Evolutionary conservation across 2,329 filamentous ascomycete species (phyloP), one percentile per base, ranked within the genome.

Genomic region (Cladosporium sphaerospermum): DNA sequence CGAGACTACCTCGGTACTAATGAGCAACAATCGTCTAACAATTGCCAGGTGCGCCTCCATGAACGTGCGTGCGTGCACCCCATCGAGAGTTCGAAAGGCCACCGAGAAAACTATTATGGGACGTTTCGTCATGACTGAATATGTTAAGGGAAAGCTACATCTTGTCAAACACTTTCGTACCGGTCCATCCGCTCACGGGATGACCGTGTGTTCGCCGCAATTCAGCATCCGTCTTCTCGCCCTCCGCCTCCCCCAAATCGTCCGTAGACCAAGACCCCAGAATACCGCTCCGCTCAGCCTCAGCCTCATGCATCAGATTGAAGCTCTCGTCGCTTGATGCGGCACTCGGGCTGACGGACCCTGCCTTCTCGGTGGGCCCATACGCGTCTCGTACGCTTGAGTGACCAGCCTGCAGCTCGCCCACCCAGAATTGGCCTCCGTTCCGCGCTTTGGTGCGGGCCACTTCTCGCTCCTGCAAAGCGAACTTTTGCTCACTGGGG

Each of bases 401-500:
- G 16, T 14, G 7, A 19, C 37, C 14, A 16, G 44, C 16, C n/a
- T 37, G 45, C 16, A 62, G 32, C 28, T 62, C 54, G 4, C 68
- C 68, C 8, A 64, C 56, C 54, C 72, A 70, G 1, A 75, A 61
- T 52, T 74, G 67, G 23, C 74, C 71, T 53, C 76, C 74, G 55
- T 75, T 69, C 4, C 69, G 61, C 2, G 71, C 73, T 59, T 59
- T 57, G 8, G 55, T 57, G 31, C 62, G 56, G 45, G 48, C 54
- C 3, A 68, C 60, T 59, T 76, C 73, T 40, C 69, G 69, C 63
- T 79, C 76, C 53, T 73, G 67, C 11, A 77, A 64, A 42, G 69
- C 64, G 16, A 73, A 66, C 4, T 53, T 56, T 40, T 46, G 53
- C 49, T 52, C 60, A 41, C 63, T 55, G 1, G 60, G 59, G 1